Evolutionary conservation across 2,329 filamentous ascomycete species (phyloP).

Genomic region (Pseudogymnoascus sp.): DNA sequence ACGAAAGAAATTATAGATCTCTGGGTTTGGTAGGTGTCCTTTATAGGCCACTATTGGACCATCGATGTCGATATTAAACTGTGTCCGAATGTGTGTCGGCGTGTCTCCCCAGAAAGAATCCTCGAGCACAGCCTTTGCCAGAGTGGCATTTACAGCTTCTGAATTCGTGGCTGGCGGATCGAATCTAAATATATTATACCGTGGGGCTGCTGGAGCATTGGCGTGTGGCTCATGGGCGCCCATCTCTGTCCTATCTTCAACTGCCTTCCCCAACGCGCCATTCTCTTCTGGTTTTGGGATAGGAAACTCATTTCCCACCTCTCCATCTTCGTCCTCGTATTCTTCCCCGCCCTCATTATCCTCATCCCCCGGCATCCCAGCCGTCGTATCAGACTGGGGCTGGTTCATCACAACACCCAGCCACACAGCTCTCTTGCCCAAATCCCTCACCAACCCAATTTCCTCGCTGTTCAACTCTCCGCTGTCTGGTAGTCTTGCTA

Average conservation of each 20-base stretch:
- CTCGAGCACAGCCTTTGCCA: background rate
- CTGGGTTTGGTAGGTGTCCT: background rate
- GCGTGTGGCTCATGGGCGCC: background rate
- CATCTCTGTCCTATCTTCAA: conserved; percentile 18
- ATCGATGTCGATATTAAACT: background rate
- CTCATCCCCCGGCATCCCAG: conserved; percentile 33
- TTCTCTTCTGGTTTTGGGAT: conserved; percentile 16
- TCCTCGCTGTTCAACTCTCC: conserved; percentile 71
- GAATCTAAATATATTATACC: background rate
- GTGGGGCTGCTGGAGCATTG: background rate
- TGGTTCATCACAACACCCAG: conserved; percentile 31
- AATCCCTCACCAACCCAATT: conserved; percentile 66
- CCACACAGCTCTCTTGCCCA: conserved; percentile 69
- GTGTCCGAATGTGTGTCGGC: background rate
- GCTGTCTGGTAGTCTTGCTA: conserved; percentile 66
- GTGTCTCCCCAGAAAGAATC: background rate
- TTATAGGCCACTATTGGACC: background rate
- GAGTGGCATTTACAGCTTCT: background rate
- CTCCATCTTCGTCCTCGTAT: conserved; percentile 10
- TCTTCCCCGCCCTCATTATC: conserved; percentile 27
- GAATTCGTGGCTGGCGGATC: background rate
- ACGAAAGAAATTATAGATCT: background rate
- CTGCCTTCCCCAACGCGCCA: conserved; percentile 19
- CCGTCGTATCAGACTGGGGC: conserved; percentile 30
- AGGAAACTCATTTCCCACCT: background rate